phyloP scores from a whole-genome alignment of 352 stramenopile genomes.

The Saprolegnia parasitica region DNA sequence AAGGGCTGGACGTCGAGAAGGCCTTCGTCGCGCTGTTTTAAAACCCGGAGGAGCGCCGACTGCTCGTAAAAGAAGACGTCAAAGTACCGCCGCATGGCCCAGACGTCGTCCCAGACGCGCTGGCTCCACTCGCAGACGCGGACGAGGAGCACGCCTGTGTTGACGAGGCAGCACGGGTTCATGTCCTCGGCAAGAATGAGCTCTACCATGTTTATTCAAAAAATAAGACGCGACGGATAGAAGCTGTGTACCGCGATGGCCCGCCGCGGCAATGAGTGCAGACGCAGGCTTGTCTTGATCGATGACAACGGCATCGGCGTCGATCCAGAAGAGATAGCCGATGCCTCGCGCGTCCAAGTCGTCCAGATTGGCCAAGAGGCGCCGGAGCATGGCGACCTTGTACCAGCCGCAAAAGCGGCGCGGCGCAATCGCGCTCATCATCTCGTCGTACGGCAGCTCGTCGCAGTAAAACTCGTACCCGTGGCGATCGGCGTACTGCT shows the following conservation, averaged over 20 bases:
- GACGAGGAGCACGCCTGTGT: conserved; percentile 26
- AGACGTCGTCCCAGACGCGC: conserved; percentile 22
- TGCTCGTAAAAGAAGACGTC: conserved; percentile 31
- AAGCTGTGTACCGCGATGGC: conserved; percentile 11
- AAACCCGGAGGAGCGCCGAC: conserved; percentile 26
- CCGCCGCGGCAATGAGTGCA: not conserved
- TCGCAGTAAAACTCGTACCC: conserved; percentile 28
- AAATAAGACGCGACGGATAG: not conserved
- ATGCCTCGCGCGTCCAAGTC: conserved; percentile 4
- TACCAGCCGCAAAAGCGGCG: conserved; percentile 30
- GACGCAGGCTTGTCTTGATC: conserved; percentile 1
- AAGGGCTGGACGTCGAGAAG: conserved; percentile 20
- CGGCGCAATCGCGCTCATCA: conserved; percentile 23
- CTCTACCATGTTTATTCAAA: no score
- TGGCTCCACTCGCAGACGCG: conserved; percentile 23
- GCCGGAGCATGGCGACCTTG: conserved; percentile 27
- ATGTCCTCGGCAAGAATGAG: conserved; percentile 27
- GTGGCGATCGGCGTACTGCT: conserved; percentile 21
- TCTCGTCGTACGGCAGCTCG: conserved; percentile 24
- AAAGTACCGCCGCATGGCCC: conserved; percentile 25
- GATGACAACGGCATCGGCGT: conserved; percentile 28
- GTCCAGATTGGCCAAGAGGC: conserved; percentile 25
- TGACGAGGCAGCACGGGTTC: conserved; percentile 28
- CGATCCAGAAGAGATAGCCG: conserved; percentile 30
- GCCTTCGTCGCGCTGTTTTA: conserved; percentile 27